Percentiles rank a stretch among this genome's conserved stretches.
phyloP scores from a whole-genome alignment of 306 rosid species.

The Bauhinia variegata region DNA sequence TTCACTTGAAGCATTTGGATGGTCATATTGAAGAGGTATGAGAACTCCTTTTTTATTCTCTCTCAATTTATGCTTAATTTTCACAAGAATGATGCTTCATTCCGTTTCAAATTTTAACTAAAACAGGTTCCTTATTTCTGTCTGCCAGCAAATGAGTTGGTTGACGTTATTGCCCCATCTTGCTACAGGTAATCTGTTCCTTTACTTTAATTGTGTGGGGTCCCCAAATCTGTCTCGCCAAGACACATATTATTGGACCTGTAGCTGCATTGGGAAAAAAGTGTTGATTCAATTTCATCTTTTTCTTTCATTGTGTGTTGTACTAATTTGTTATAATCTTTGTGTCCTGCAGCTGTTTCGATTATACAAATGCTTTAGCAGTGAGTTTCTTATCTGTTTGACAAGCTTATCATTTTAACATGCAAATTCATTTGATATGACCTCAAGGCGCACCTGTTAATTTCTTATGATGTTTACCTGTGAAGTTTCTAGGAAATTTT shows the following conservation, averaged over 20 bases:
- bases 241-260: background rate
- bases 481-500: conserved; percentile 17
- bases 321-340: conserved; percentile 31
- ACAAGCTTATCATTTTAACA: conserved; percentile 20
- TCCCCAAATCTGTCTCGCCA: background rate
- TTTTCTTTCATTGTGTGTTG: conserved; percentile 24
- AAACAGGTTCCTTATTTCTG: conserved; percentile 97
- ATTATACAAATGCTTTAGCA: conserved; percentile 93
- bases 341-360: conserved; percentile 78
- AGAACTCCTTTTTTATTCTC: background rate
- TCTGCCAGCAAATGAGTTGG: conserved; percentile 95
- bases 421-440: conserved; percentile 9
- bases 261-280: background rate
- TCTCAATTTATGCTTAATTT: conserved; percentile 26
- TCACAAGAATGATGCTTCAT: conserved; percentile 42
- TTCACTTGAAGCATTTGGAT: conserved; percentile 93
- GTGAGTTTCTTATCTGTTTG: conserved; percentile 57
- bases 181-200: conserved; percentile 78
- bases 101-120: conserved; percentile 44
- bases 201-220: background rate
- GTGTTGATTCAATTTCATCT: conserved; percentile 8
- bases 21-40: conserved; percentile 96
- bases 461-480: conserved; percentile 20
- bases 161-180: conserved; percentile 97
- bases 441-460: background rate